A percentile compares a stretch with the other conserved stretches of the same genome.
phyloP scores from a whole-genome alignment of 306 rosid species.

The Begonia peltatifolia region DNA sequence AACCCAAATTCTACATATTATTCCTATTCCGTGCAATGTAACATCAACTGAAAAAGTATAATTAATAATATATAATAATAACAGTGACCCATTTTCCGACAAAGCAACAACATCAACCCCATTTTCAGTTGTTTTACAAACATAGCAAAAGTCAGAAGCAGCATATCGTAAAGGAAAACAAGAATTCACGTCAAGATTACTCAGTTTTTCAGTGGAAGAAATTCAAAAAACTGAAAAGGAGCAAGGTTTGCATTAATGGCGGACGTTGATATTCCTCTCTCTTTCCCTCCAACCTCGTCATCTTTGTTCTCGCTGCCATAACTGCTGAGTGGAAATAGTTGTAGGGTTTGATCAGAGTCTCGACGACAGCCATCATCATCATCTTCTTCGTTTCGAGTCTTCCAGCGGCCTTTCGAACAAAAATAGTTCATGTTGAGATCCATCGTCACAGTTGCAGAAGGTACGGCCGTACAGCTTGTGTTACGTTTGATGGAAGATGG shows the following conservation, averaged over 20 bases:
- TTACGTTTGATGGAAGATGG: constrained; percentile 6
- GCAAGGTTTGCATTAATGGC: neutral
- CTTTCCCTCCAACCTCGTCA: neutral
- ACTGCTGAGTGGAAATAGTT: constrained; percentile 11
- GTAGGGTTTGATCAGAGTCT: constrained; percentile 2
- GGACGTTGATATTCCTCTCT: neutral
- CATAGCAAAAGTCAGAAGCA: neutral
- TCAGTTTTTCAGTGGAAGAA: constrained; percentile 11
- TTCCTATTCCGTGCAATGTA: neutral
- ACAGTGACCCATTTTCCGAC: too few species aligned
- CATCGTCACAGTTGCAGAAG: neutral
- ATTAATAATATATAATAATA: neutral
- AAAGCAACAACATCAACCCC: neutral
- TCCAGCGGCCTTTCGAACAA: too few species aligned
- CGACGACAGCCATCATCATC: neutral
- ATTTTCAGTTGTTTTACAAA: neutral
- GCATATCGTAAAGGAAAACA: neutral
- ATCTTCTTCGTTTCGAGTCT: neutral
- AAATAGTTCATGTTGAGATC: neutral
- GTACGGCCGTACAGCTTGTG: neutral
- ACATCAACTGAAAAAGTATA: neutral
- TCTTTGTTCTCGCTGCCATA: neutral
- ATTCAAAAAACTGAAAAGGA: constrained; percentile 12
- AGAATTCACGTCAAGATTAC: neutral
- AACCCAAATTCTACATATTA: neutral